Conservation (phyloP, 2,329 filamentous ascomycete genomes). For the Sporothrix luriei region DNA sequence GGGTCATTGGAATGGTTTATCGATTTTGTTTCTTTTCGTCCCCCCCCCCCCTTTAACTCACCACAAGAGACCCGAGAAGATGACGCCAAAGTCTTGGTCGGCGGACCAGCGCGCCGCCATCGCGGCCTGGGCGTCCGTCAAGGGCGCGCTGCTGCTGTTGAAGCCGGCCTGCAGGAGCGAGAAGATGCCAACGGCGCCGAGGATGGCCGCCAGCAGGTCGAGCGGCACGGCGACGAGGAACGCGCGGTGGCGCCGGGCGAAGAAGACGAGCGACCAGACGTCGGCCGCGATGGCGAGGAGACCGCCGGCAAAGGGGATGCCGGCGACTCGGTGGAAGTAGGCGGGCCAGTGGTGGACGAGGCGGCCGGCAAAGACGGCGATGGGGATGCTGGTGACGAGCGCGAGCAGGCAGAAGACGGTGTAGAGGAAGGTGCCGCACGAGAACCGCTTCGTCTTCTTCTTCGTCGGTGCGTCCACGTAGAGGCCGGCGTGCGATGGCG, state of each 20-base stretch:
- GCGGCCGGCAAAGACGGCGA: neutral
- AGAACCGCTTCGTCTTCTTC: neutral
- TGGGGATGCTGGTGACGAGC: neutral
- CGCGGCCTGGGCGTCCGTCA: neutral
- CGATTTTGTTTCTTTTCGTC: neutral
- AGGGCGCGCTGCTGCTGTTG: neutral
- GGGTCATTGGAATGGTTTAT: too few relatives aligned
- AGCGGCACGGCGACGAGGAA: neutral
- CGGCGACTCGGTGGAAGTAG: neutral
- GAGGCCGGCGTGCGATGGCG: neutral
- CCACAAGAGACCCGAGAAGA: slow-evolving; percentile 14
- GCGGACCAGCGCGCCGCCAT: neutral
- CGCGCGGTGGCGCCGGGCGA: neutral
- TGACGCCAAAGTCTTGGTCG: slow-evolving; percentile 3
- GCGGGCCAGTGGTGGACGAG: neutral
- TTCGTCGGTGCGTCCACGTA: neutral
- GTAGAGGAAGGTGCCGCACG: neutral
- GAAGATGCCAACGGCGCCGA: neutral
- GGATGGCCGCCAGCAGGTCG: neutral
- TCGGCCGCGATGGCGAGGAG: neutral
- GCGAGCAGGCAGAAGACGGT: neutral
- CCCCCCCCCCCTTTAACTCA: neutral
- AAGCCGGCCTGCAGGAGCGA: neutral
- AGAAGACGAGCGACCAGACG: neutral
- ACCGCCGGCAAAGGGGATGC: neutral